Evolutionary conservation across 2,329 filamentous ascomycete genomes (phyloP), one percentile per base, ranked within the genome.

Genomic region (Aspergillus jensenii): DNA sequence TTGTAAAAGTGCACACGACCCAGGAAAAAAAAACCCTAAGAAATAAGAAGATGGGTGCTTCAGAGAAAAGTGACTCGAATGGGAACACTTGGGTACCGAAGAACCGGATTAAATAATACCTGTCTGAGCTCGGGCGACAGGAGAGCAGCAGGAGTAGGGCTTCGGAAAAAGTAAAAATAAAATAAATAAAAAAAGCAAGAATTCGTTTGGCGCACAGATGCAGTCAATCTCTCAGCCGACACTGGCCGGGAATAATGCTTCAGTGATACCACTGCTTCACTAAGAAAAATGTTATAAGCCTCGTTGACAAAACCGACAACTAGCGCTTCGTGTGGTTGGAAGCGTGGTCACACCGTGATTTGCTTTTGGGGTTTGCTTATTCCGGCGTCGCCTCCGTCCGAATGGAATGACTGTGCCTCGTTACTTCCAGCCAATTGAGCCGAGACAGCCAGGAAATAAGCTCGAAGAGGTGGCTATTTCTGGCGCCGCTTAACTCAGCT

Each of bases 391-490:
- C 23, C 51, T 33, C 40, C 44, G 44, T 59, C 15, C 44, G 40
- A 52, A 35, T 43, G 25, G 45, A 53, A 59, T 45, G 51, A 45
- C 31, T 53, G 54, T 57, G 59, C 59, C 59, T 58, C 56, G 59
- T 56, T 39, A 40, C 46, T 49, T 15, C 47, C 44, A 37, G 46
- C 62, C 59, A 63, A 65, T 63, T 52, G 56, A 56, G 48, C 41
- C 14, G 15, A 49, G 39, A 46, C 23, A 39, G 39, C 31, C 9
- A n/a, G 39, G 44, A 46, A 52, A 61, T 47, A 59, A 54, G 58
- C 47, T 57, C 51, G 46, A 14, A 21, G 49, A 31, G 35, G 44
- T 43, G 44, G 48, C 40, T 51, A 50, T 55, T 54, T 58, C 40
- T 55, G 51, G 55, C 52, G 55, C 40, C 11, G 44, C 35, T 48